phyloP scores from a whole-genome alignment of 176 grass and related monocot genomes.

The Avena atlantica region DNA sequence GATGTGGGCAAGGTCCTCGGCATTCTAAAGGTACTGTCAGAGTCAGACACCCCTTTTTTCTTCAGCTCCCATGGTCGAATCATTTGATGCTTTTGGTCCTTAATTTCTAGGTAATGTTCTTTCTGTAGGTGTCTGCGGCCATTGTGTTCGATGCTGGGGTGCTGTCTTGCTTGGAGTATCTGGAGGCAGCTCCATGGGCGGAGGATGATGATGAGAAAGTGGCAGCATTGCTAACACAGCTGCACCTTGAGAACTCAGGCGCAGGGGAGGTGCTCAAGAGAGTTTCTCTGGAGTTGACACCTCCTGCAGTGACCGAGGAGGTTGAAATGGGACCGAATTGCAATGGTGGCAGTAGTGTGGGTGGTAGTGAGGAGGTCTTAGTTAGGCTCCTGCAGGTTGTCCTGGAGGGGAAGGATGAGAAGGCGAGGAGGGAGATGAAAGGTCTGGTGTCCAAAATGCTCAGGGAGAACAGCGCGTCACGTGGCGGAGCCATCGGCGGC shows the following conservation, averaged over 20 bases:
- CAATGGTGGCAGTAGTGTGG: constrained; percentile 34
- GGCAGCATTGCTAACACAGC: constrained; percentile 75
- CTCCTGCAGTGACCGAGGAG: constrained; percentile 55
- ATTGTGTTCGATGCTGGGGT: constrained; percentile 93
- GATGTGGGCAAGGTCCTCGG: constrained; percentile 90
- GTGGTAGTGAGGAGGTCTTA: constrained; percentile 77
- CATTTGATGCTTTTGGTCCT: neutral
- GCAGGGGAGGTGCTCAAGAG: constrained; percentile 92
- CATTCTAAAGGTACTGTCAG: constrained; percentile 75
- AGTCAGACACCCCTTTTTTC: neutral
- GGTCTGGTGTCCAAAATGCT: constrained; percentile 98
- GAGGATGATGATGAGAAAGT: constrained; percentile 98
- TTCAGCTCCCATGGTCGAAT: neutral
- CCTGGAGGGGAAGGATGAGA: constrained; percentile 95
- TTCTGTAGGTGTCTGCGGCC: constrained; percentile 70
- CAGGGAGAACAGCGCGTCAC: constrained; percentile 72
- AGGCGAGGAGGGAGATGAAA: constrained; percentile 97
- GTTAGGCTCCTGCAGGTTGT: constrained; percentile 92
- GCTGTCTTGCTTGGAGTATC: constrained; percentile 77
- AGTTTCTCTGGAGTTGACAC: constrained; percentile 76
- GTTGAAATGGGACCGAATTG: constrained; percentile 49
- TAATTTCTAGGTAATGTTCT: constrained; percentile 2
- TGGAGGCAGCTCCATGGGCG: constrained; percentile 85
- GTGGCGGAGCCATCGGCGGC: constrained; percentile 53
- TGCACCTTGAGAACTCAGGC: constrained; percentile 79